Base-by-base conservation (phyloP, 2,329 filamentous ascomycete species). In the Taxawa tesnikishii region DNA sequence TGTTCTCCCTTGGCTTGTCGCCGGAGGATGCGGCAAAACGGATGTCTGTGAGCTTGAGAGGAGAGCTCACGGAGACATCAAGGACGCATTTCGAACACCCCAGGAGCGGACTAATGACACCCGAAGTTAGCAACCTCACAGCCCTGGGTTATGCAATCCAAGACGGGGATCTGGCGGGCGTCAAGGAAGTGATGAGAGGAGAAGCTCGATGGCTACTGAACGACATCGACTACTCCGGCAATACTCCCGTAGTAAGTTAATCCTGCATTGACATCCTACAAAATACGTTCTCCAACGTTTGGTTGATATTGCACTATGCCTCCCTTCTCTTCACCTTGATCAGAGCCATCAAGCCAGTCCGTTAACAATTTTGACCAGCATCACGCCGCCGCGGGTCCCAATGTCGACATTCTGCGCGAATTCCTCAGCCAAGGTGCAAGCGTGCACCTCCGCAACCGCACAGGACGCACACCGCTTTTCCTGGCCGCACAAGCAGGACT, bases 61-160 rank as follows among this genome's bases (percentile, higher is more conserved):
- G 87, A 28, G 87, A 94, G 60, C 73, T 94, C 58, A 93, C 83
- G 8, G 82, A 85, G 55, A 70, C 74, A 33, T 68, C 73, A 6
- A 65, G 70, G 27, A 80, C 81, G 9, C 73, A 78, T 39, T 92
- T 92, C 58, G 72, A 79, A 23, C 83, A 88, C 49, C 82, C 81
- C 0, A 28, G 26, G 7, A 71, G 67, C 26, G 66, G 63, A 4
- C 43, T 51, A 28, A 54, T 73, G 34, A 67, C 67, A 11, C 65
- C 64, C 28, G 65, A 69, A 56, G 58, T 73, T 39, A 73, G 78
- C 26, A 78, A 74, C 32, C 75, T 92, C 46, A 77, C 81, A 2
- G 75, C 77, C 1, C 69, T 92, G 7, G 83, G 81, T 11, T 90
- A 90, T 51, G 81, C 82, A 25, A 82, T 92, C 45, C 72, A 75